A percentile compares a stretch with the other conserved stretches of the same genome.
phyloP scores from a whole-genome alignment of 129 eudicot species.

The Flaveria ramosissima region DNA sequence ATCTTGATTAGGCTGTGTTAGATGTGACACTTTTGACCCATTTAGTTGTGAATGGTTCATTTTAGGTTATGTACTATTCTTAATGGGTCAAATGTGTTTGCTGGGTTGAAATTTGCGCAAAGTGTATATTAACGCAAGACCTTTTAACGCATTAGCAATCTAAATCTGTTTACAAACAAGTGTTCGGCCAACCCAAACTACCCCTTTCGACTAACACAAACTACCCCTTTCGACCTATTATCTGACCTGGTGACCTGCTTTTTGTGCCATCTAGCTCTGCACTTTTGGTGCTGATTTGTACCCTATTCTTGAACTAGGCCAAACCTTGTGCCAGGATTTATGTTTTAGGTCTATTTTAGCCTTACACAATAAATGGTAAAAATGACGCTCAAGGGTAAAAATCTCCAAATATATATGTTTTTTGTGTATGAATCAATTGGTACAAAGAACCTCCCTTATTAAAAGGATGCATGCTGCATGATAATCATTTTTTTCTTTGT shows the following conservation, averaged over 20 bases:
- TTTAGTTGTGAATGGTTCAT: background rate
- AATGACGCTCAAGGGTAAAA: background rate
- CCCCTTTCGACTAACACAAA: background rate
- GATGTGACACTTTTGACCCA: conserved; percentile 8
- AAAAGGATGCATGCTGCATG: background rate
- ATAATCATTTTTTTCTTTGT: background rate
- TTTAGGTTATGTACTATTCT: background rate
- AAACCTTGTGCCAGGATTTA: background rate
- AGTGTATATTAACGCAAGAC: background rate
- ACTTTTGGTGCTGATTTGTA: background rate
- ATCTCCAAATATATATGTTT: background rate
- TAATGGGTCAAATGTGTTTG: conserved; percentile 3
- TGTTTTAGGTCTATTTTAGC: background rate
- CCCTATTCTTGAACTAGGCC: background rate
- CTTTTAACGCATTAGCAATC: too few relatives aligned
- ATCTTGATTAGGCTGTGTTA: conserved; percentile 10
- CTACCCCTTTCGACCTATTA: background rate
- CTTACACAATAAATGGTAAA: background rate
- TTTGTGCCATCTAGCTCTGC: background rate
- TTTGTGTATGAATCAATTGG: background rate
- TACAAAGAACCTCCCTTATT: background rate
- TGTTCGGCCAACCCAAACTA: background rate
- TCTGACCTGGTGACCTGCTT: background rate
- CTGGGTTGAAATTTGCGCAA: background rate
- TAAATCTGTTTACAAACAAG: background rate